Conservation (phyloP, 495 filamentous ascomycete species). For the Pyronema omphalodes region DNA sequence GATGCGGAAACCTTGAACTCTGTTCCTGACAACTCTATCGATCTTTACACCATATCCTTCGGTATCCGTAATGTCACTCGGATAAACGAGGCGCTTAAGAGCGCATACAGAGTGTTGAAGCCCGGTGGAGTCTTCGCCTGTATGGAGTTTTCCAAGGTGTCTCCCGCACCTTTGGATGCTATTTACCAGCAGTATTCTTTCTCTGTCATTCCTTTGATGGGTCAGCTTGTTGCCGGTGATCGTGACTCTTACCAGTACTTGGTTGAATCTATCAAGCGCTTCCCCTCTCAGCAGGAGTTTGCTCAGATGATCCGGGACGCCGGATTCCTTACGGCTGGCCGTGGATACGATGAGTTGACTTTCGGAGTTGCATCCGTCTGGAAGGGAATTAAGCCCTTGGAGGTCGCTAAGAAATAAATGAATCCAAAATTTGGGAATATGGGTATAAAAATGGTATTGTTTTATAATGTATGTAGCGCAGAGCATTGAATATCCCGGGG, state of each 20-base stretch:
- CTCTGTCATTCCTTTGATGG: conserved; percentile 79
- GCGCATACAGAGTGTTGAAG: conserved; percentile 75
- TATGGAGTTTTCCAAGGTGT: conserved; percentile 81
- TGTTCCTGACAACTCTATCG: conserved; percentile 46
- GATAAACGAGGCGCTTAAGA: conserved; percentile 56
- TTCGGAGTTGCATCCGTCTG: conserved; percentile 88
- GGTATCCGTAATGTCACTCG: conserved; percentile 93
- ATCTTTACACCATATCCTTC: conserved; percentile 95
- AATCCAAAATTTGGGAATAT: background rate
- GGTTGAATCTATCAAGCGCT: conserved; percentile 91
- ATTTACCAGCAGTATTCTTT: conserved; percentile 95
- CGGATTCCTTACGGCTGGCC: conserved; percentile 62
- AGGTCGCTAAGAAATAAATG: conserved; percentile 2
- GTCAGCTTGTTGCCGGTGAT: conserved; percentile 86
- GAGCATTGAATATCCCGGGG: conserved; percentile 1
- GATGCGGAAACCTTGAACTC: conserved; percentile 67
- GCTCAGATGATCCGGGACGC: conserved; percentile 71
- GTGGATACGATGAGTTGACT: conserved; percentile 74
- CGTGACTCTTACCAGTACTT: conserved; percentile 95
- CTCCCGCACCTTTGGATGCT: conserved; percentile 46
- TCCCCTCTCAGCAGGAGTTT: conserved; percentile 72
- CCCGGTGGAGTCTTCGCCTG: conserved; percentile 94
- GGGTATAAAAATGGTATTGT: background rate
- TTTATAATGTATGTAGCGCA: background rate
- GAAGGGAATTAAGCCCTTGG: conserved; percentile 65